Conservation (phyloP, 2,329 filamentous ascomycete genomes). For the Aureobasidium subglaciale region DNA sequence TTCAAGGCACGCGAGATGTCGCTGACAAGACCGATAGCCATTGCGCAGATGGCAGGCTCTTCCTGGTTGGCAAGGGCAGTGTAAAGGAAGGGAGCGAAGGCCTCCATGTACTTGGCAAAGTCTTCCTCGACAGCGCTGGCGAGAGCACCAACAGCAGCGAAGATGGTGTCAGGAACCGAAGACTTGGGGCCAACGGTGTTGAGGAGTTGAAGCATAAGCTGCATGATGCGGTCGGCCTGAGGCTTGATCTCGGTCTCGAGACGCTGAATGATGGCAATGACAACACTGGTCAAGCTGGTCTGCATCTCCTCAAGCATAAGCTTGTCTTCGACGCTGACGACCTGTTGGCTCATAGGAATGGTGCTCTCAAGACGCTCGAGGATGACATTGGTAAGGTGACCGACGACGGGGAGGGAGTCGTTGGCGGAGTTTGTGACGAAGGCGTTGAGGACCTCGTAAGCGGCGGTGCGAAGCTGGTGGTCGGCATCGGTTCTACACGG, state of each 20-base stretch:
- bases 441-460: slow-evolving; percentile 92
- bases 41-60: slow-evolving; percentile 85
- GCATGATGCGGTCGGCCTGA: slow-evolving; percentile 91
- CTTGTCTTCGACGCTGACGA: slow-evolving; percentile 94
- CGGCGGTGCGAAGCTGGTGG: slow-evolving; percentile 83
- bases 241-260: slow-evolving; percentile 86
- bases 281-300: slow-evolving; percentile 84
- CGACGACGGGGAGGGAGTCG: slow-evolving; percentile 75
- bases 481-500: slow-evolving; percentile 59
- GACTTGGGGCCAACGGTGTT: slow-evolving; percentile 74
- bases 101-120: slow-evolving; percentile 96
- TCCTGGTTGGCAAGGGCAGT: slow-evolving; percentile 93
- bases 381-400: slow-evolving; percentile 76
- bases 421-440: slow-evolving; percentile 88
- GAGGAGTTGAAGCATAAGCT: slow-evolving; percentile 74
- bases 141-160: slow-evolving; percentile 85
- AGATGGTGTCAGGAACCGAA: slow-evolving; percentile 87
- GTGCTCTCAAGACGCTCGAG: slow-evolving; percentile 88
- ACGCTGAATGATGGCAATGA: slow-evolving; percentile 84
- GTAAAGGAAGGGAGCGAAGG: slow-evolving; percentile 86
- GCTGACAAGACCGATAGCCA: slow-evolving; percentile 95
- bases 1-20: slow-evolving; percentile 91
- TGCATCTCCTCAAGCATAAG: slow-evolving; percentile 97
- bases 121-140: slow-evolving; percentile 86
- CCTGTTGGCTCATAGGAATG: slow-evolving; percentile 79